Evolutionary conservation across 179 eudicot genomes (phyloP).

Genomic region (Nepenthes alata): DNA sequence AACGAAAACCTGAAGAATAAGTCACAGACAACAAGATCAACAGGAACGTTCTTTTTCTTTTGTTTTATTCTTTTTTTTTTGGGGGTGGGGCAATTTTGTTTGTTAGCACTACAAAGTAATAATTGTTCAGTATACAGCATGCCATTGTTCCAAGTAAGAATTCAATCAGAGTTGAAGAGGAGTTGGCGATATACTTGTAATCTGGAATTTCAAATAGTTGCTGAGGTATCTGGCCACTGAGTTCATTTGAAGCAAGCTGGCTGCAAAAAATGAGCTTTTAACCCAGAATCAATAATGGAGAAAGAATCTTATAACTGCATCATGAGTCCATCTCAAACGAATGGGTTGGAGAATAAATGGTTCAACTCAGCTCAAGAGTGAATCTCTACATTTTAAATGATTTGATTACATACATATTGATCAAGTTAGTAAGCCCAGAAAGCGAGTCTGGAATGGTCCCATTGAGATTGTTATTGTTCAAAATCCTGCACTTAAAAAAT

Average conservation of each 20-base stretch:
- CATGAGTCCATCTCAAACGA: background rate
- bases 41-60: background rate
- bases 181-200: conserved; percentile 47
- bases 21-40: background rate
- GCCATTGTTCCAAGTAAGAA: no score
- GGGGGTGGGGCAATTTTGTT: no score
- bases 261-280: conserved; percentile 32
- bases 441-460: conserved; percentile 79
- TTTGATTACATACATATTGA: conserved; percentile 54
- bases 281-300: background rate
- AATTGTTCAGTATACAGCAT: no score
- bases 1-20: conserved; percentile 4
- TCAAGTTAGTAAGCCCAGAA: conserved; percentile 46
- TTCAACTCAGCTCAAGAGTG: background rate
- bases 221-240: conserved; percentile 58
- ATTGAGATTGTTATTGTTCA: conserved; percentile 63
- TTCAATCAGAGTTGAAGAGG: no score
- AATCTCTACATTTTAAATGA: background rate
- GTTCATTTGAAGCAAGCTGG: conserved; percentile 65
- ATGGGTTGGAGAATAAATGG: background rate
- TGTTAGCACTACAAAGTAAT: no score
- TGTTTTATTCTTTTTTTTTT: no score
- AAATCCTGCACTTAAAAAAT: conserved; percentile 36
- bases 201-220: conserved; percentile 44
- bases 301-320: conserved; percentile 2